Evolutionary conservation across 192 early-diverging fungal species (phyloP), one percentile per base, ranked within the genome.

Genomic region (Blastocladiella britannica): DNA sequence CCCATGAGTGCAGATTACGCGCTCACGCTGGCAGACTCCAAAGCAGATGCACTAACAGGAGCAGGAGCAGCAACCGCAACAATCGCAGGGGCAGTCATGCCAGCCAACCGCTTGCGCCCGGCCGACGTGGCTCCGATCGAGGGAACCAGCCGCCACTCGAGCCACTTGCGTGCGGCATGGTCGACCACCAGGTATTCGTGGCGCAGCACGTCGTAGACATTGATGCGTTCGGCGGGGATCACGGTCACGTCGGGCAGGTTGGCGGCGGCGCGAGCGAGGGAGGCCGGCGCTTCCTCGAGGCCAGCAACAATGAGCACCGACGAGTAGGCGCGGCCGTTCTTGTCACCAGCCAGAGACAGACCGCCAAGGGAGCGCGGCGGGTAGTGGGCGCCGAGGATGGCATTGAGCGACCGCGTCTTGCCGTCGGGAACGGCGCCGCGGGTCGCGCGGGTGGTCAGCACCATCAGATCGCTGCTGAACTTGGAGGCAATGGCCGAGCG

Each of bases 401-500:
- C 15, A 20, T 20, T 20, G 15, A 47, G 37, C 15, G 37, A 20
- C 37, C n/a, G 12, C 15, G 37, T 47, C 15, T 47, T 47, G n/a
- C n/a, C n/a, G n/a, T n/a, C n/a, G 37, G 37, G 37, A 9, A 47
- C 37, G 37, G 37, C 37, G 37, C 37, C 15, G 5, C 15, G 2
- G 15, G 37, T 9, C 27, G 84, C 37, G 26, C 78, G 69, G 57
- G 95, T 86, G 0, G 93, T 88, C 58, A 97, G 68, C 2, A 84
- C 62, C 22, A 97, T 65, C 66, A 95, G 88, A 65, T 91, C 78
- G 73, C 92, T 91, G 23, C 73, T 70, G 65, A 81, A 93, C 68
- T 97, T 97, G 51, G 85, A 74, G 23, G 86, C 82, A 4, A 97
- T 73, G 4, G 87, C 91, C 25, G 81, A 70, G 18, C 89, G 81